Evolutionary conservation across 208 protist species (phyloP).

Genomic region (Trypanosoma theileri): DNA sequence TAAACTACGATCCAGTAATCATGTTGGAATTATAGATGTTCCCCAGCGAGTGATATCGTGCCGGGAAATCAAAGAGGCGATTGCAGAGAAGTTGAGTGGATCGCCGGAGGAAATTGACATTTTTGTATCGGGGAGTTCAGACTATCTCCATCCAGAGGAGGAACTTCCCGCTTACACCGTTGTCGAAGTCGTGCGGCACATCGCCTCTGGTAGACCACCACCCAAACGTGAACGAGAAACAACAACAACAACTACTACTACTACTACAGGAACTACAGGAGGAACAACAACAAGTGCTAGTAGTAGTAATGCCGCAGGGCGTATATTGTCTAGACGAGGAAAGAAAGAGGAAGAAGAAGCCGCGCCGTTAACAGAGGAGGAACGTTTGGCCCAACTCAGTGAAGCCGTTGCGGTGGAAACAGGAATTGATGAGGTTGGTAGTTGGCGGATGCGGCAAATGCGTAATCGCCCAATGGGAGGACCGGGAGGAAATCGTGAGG

Average conservation of each 20-base stretch:
- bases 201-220: slow-evolving; percentile 33
- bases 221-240: slow-evolving; percentile 26
- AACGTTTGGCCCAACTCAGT: slow-evolving; percentile 77
- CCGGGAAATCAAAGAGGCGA: slow-evolving; percentile 63
- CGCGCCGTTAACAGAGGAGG: slow-evolving; percentile 67
- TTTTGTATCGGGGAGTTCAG: slow-evolving; percentile 66
- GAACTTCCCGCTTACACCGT: slow-evolving; percentile 73
- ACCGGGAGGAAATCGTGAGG: slow-evolving; percentile 27
- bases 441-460: slow-evolving; percentile 20
- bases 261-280: not conserved
- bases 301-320: not conserved
- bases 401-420: slow-evolving; percentile 71
- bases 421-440: slow-evolving; percentile 64
- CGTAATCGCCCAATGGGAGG: slow-evolving; percentile 17
- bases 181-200: slow-evolving; percentile 77
- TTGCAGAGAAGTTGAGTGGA: slow-evolving; percentile 64
- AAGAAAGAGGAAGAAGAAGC: slow-evolving; percentile 3
- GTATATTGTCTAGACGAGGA: not conserved
- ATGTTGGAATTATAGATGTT: slow-evolving; percentile 81
- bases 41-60: slow-evolving; percentile 65
- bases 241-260: not conserved
- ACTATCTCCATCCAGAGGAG: slow-evolving; percentile 77
- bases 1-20: slow-evolving; percentile 68
- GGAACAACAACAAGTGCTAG: not conserved
- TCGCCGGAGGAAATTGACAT: slow-evolving; percentile 76